These are phyloP conservation scores for peach (Prunus persica) DNA, from an alignment of 306 rosid genomes.

Conservation along the genomic window Prunus_persica_NCBIv2 NC_034014.1:24600501-24601000, in stretches of 20 bases:
- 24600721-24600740: constrained; percentile 87
- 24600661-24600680: constrained; percentile 66
- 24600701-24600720: constrained; percentile 94
- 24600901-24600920: constrained; percentile 93
- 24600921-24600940: constrained; percentile 93
- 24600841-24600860: constrained; percentile 65
- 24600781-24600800: constrained; percentile 8
- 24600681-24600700: constrained; percentile 84
- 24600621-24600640: constrained; percentile 51
- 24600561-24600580: constrained; percentile 50
- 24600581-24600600: constrained; percentile 34
- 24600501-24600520: constrained; percentile 71
- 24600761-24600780: constrained; percentile 16
- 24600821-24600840: constrained; percentile 15
- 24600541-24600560: constrained; percentile 77
- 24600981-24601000: too few species aligned
- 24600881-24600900: constrained; percentile 89
- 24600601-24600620: constrained; percentile 33
- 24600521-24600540: constrained; percentile 70
- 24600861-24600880: constrained; percentile 70
- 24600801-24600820: constrained; percentile 9
- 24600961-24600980: too few species aligned
- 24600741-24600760: constrained; percentile 21
- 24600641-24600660: constrained; percentile 51
- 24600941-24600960: constrained; percentile 47